Conservation (phyloP, 148 eudicot genomes). For the Chenopodium album region DNA sequence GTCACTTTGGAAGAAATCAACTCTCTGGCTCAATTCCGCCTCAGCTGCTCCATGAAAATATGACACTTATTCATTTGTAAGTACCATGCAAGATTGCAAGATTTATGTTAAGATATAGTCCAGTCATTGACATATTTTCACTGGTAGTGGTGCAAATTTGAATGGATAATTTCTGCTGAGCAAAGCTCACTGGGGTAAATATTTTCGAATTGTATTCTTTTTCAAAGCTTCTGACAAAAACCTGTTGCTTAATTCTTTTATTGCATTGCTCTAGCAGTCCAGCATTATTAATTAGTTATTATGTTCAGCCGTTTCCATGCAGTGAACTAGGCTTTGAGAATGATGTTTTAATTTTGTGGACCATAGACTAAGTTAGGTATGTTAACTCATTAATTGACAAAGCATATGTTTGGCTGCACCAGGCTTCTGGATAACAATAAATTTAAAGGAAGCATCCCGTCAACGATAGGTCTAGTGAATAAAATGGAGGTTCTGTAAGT, state of each 20-base stretch:
- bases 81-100: constrained; percentile 26
- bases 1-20: constrained; percentile 79
- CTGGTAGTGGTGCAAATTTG: not conserved
- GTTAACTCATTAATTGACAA: not conserved
- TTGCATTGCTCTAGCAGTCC: not conserved
- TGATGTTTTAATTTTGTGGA: not conserved
- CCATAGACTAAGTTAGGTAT: not conserved
- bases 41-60: constrained; percentile 50
- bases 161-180: not conserved
- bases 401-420: constrained; percentile 9
- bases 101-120: not conserved
- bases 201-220: not conserved
- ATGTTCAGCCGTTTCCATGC: not conserved
- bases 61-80: constrained; percentile 78
- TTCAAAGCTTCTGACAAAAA: not conserved
- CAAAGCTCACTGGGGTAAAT: not conserved
- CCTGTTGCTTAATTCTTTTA: not conserved
- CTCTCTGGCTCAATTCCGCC: constrained; percentile 71
- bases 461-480: constrained; percentile 53
- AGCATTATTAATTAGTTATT: not conserved
- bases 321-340: not conserved
- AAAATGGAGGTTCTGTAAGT: constrained; percentile 73
- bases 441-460: constrained; percentile 57
- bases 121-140: not conserved
- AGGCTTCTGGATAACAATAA: constrained; percentile 73